Conservation (phyloP, 179 eudicot genomes). For the Silene vulgaris region DNA sequence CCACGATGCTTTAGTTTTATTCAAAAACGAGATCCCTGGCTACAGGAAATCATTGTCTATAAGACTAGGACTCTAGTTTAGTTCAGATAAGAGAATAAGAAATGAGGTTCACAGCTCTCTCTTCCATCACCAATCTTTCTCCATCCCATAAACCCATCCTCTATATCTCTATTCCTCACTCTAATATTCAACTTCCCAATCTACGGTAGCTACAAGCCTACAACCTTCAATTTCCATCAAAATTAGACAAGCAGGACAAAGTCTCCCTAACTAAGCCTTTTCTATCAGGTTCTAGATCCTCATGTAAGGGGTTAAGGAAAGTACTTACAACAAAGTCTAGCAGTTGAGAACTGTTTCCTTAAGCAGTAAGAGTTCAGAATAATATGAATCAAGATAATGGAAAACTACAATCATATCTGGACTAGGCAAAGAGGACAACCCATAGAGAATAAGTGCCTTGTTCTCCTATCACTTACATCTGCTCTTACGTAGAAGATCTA, state of each 20-base stretch:
- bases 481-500: not conserved
- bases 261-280: too few relatives aligned
- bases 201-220: not conserved
- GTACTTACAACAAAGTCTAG: not conserved
- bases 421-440: not conserved
- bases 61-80: slow-evolving; percentile 4
- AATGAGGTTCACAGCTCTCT: slow-evolving; percentile 9
- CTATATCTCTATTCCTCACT: not conserved
- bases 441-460: not conserved
- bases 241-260: too few relatives aligned
- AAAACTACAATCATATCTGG: not conserved
- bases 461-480: too few relatives aligned
- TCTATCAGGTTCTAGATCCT: too few relatives aligned
- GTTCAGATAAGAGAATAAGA: not conserved
- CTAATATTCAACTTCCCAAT: not conserved
- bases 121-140: not conserved
- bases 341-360: not conserved
- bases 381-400: not conserved
- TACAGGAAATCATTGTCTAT: not conserved
- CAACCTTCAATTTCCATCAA: too few relatives aligned
- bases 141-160: not conserved
- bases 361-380: not conserved
- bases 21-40: not conserved
- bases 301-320: too few relatives aligned
- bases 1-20: not conserved